Evolutionary conservation across 2,329 filamentous ascomycete species (phyloP).

Genomic region (Ustulina deusta): DNA sequence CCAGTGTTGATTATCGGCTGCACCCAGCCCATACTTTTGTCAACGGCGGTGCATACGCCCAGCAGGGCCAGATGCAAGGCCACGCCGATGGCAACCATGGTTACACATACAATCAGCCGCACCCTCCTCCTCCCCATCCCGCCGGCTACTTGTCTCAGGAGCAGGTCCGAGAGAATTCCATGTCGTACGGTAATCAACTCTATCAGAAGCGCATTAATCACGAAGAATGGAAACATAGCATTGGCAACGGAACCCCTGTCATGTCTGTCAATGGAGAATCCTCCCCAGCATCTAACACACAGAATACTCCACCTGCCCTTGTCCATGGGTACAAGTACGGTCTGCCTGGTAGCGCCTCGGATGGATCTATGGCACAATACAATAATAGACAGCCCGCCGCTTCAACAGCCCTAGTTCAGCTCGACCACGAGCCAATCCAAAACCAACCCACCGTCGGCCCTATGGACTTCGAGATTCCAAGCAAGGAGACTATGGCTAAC

Average conservation of each 20-base stretch:
- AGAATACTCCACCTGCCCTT: not conserved
- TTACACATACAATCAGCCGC: not conserved
- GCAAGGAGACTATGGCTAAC: not conserved
- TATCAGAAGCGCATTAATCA: not conserved
- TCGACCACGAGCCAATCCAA: not conserved
- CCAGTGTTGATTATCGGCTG: not conserved
- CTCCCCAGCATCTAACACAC: not conserved
- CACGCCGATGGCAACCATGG: not conserved
- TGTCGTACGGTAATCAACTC: not conserved
- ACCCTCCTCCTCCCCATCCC: not conserved
- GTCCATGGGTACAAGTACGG: slow-evolving; percentile 16
- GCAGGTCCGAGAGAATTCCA: not conserved
- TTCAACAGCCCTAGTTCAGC: slow-evolving; percentile 1
- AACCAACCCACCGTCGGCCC: slow-evolving; percentile 5
- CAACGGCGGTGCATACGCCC: not conserved
- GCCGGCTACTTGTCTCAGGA: not conserved
- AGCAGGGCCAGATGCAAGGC: not conserved
- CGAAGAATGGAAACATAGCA: not conserved
- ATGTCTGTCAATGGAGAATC: not conserved
- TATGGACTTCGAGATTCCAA: slow-evolving; percentile 17
- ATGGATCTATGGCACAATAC: slow-evolving; percentile 12
- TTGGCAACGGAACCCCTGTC: not conserved
- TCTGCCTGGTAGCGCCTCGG: slow-evolving; percentile 13
- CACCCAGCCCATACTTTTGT: not conserved
- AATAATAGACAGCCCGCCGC: not conserved